These are phyloP conservation scores for Adansonia gregorii DNA, from an alignment of 441 rosid genomes.

Conservation along the genomic window DNA sequence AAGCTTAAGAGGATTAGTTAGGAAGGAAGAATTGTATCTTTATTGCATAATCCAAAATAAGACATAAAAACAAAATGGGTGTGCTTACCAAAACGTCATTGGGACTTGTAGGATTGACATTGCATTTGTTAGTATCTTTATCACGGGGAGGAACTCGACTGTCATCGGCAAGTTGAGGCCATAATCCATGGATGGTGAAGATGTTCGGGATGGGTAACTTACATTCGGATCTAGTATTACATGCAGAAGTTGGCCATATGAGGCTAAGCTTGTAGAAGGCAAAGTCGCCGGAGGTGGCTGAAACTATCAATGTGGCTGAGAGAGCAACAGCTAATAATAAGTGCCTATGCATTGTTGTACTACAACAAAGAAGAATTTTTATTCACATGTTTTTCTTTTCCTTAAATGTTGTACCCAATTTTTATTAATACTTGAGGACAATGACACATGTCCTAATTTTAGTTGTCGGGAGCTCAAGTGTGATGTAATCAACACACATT, in stretches of 20 bases:
- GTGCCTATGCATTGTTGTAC: neutral
- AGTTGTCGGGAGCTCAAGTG: no score
- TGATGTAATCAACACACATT: no score
- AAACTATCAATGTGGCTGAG: neutral
- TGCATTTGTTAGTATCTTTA: neutral
- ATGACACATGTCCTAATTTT: no score
- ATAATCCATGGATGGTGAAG: neutral
- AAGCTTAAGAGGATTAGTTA: no score
- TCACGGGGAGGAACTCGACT: neutral
- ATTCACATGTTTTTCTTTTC: no score
- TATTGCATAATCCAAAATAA: no score
- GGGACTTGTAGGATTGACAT: neutral
- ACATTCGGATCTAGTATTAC: neutral
- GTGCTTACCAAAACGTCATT: neutral
- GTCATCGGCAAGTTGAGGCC: neutral
- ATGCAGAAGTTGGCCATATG: neutral
- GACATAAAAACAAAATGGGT: neutral
- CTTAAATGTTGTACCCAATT: no score
- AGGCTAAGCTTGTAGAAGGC: neutral
- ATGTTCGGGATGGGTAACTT: neutral
- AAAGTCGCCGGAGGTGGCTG: neutral
- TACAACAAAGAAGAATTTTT: neutral
- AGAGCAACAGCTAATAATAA: neutral
- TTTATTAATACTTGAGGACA: no score
- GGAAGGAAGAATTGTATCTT: no score